Conservation (phyloP, 495 filamentous ascomycete species). For the Penicillium canariense region DNA sequence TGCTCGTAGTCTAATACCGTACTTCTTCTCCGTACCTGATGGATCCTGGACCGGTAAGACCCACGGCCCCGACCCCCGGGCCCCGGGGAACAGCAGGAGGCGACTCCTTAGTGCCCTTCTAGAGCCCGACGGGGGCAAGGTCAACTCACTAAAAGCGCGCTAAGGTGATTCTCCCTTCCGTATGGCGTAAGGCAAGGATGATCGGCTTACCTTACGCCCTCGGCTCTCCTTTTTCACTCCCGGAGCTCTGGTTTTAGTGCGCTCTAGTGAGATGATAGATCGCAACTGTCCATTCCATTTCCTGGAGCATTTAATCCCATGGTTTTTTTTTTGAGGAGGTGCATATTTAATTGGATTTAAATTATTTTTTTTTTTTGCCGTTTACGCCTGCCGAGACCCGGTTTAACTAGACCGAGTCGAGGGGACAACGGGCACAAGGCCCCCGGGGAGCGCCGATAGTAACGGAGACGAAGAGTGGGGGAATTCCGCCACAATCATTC, state of each 20-base stretch:
- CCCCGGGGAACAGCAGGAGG: conserved; percentile 41
- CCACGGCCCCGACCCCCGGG: conserved; percentile 37
- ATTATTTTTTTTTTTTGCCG: not conserved
- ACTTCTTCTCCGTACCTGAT: conserved; percentile 11
- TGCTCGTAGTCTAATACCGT: not conserved
- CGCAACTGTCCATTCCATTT: conserved; percentile 26
- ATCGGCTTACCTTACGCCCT: conserved; percentile 27
- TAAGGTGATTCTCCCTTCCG: conserved; percentile 25
- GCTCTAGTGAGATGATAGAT: conserved; percentile 48
- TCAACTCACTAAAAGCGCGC: conserved; percentile 25
- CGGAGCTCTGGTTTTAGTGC: conserved; percentile 43
- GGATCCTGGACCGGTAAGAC: conserved; percentile 31
- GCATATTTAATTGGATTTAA: too few relatives aligned
- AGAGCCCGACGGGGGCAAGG: not conserved
- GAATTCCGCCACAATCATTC: not conserved
- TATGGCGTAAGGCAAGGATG: conserved; percentile 37
- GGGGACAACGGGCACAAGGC: not conserved
- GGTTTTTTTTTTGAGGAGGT: too few relatives aligned
- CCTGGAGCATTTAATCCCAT: not conserved
- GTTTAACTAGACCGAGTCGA: not conserved
- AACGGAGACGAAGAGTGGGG: not conserved
- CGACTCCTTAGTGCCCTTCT: conserved; percentile 20
- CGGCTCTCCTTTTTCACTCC: conserved; percentile 16
- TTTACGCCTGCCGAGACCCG: not conserved
- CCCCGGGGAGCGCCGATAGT: not conserved